Evolutionary conservation across 805 yeast species (phyloP), one percentile per base, ranked within the genome.

Genomic region (Hyphopichia homilentoma): DNA sequence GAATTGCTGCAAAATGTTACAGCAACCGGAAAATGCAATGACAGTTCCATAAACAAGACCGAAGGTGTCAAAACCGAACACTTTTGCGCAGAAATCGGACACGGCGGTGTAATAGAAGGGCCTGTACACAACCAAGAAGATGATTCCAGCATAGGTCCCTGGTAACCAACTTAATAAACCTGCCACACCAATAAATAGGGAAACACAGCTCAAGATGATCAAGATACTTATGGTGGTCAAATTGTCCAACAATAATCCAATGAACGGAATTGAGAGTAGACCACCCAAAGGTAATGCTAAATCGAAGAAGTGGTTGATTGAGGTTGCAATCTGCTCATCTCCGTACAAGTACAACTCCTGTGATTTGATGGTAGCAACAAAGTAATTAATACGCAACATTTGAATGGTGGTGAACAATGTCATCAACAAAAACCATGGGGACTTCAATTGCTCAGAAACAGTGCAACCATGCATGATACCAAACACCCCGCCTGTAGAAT

Each of bases 371-470:
- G 97, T 86, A 6, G 96, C 97, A 34, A 89, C 93, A 58, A 87
- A 90, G 57, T 85, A 90, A 63, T 89, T 89, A 45, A 89, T 81
- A 54, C 97, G 70, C 27, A 90, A 70, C 96, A 89, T 89, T 57
- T 87, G 94, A 36, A 89, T 73, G 3, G 89, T 75, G 5, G 96
- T 84, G 56, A 88, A 85, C 2, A 76, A 50, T 16, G 85, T 75
- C 84, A 87, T 83, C 35, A 88, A 59, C 30, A 70, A 50, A 54
- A 88, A 90, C 93, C 96, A 87, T 3, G 83, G 73, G 4, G 84
- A 69, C 27, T 52, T 59, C 39, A 78, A 59, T 48, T 79, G 85
- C 21, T 59, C 65, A 5, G 39, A 34, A 6, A 76, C 72, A 1
- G 77, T 39, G 27, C 64, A 57, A 4, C 81, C 84, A 54, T 90